Percentiles rank a stretch among this genome's conserved stretches.
Evolutionary conservation across 164 flowering plant species (phyloP).

Genomic region (Hamamelis virginiana): DNA sequence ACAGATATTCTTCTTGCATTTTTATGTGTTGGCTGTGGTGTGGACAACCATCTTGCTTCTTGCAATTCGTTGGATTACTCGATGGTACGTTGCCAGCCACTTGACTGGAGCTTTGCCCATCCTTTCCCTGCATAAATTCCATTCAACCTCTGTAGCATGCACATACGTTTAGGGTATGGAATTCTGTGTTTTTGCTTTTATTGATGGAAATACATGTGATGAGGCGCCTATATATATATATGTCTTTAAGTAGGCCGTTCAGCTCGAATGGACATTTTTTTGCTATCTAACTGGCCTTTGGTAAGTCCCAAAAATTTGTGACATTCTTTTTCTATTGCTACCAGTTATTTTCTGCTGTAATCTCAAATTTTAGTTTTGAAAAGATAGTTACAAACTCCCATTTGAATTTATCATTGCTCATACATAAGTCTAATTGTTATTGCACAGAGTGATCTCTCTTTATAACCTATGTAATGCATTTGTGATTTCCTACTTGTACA

Average conservation of each 20-base stretch:
- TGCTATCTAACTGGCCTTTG: slow-evolving; percentile 62
- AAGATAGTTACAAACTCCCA: too few species aligned
- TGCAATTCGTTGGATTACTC: slow-evolving; percentile 31
- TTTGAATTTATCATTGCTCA: neutral
- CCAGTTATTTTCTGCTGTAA: too few species aligned
- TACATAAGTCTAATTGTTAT: neutral
- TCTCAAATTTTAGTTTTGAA: too few species aligned
- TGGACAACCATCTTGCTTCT: slow-evolving; percentile 59
- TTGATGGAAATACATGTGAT: slow-evolving; percentile 69
- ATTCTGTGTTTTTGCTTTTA: slow-evolving; percentile 49
- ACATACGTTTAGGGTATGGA: slow-evolving; percentile 39
- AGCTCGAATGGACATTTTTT: slow-evolving; percentile 66
- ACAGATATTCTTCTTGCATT: slow-evolving; percentile 66
- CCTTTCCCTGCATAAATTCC: slow-evolving; percentile 34
- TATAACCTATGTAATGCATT: neutral
- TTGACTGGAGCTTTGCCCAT: slow-evolving; percentile 55
- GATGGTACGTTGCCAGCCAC: slow-evolving; percentile 36
- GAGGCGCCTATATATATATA: slow-evolving; percentile 53
- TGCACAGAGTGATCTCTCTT: neutral
- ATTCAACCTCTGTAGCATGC: slow-evolving; percentile 18
- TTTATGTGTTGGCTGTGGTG: slow-evolving; percentile 49
- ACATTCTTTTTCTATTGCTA: too few species aligned
- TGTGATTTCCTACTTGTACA: neutral
- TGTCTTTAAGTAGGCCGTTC: slow-evolving; percentile 58
- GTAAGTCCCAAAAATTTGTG: slow-evolving; percentile 35